A percentile compares a stretch with the other conserved stretches of the same genome.
These are phyloP conservation scores for Emmonsia crescens DNA, from an alignment of 2,329 filamentous ascomycete genomes.

Conservation along the genomic window DNA sequence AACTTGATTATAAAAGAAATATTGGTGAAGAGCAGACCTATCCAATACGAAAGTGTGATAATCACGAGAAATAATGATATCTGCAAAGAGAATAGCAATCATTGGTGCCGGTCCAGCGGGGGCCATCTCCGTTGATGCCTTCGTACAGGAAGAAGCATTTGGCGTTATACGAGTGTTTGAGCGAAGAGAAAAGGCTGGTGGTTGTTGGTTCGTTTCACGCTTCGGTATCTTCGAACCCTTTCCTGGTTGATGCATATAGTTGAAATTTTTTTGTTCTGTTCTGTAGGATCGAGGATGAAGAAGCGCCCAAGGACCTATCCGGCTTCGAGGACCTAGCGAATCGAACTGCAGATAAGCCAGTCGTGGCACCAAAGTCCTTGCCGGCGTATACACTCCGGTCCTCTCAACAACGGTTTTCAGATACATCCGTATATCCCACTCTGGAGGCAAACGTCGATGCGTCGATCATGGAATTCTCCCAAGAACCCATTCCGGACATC, in stretches of 20 bases:
- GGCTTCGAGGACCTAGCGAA: conserved; percentile 39
- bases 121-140: neutral
- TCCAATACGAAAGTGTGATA: neutral
- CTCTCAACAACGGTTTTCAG: conserved; percentile 40
- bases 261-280: neutral
- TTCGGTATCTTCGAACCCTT: too few species aligned
- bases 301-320: conserved; percentile 31
- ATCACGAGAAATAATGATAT: neutral
- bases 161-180: conserved; percentile 66
- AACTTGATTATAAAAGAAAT: neutral
- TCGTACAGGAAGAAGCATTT: conserved; percentile 44
- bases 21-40: too few species aligned
- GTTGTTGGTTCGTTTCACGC: conserved; percentile 72
- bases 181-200: conserved; percentile 64
- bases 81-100: conserved; percentile 48
- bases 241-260: too few species aligned
- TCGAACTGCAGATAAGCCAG: conserved; percentile 41
- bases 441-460: conserved; percentile 56
- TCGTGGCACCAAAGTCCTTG: conserved; percentile 38
- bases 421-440: conserved; percentile 51
- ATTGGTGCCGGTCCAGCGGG: conserved; percentile 76
- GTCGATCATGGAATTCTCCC: conserved; percentile 49
- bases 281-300: conserved; percentile 18
- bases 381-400: conserved; percentile 38
- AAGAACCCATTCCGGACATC: conserved; percentile 40